Conservation (phyloP, 371 early-diverging fungal species). For the Funneliformis caledonium region DNA sequence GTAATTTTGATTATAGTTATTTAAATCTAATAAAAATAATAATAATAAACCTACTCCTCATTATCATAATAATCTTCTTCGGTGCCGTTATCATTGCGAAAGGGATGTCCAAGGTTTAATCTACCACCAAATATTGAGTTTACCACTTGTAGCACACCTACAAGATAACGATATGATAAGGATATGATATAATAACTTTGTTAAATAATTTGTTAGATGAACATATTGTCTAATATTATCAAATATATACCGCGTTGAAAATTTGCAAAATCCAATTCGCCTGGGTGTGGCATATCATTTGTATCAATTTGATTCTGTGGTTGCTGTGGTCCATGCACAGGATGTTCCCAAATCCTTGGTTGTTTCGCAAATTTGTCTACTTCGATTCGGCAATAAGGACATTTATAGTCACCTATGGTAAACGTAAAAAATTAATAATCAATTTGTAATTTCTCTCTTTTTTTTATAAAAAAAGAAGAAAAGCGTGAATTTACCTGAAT, state of each 20-base stretch:
- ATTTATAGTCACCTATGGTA: constrained; percentile 31
- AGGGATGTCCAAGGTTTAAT: constrained; percentile 32
- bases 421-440: neutral
- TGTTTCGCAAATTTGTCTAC: constrained; percentile 13
- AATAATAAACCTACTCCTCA: constrained; percentile 6
- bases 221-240: neutral
- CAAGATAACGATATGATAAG: neutral
- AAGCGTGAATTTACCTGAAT: constrained; percentile 3
- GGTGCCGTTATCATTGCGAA: constrained; percentile 19
- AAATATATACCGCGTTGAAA: constrained; percentile 27
- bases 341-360: constrained; percentile 31
- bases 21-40: neutral
- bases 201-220: neutral
- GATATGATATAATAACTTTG: neutral
- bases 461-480: neutral
- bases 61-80: constrained; percentile 30
- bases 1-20: neutral
- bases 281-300: constrained; percentile 23
- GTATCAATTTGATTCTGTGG: constrained; percentile 3
- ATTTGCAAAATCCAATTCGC: constrained; percentile 34
- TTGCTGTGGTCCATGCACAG: constrained; percentile 3
- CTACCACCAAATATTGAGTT: constrained; percentile 29
- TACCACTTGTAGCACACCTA: constrained; percentile 27
- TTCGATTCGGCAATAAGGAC: constrained; percentile 34
- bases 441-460: neutral